Conservation (phyloP, 139 green algal genomes). For the Picochlorum sp. region DNA sequence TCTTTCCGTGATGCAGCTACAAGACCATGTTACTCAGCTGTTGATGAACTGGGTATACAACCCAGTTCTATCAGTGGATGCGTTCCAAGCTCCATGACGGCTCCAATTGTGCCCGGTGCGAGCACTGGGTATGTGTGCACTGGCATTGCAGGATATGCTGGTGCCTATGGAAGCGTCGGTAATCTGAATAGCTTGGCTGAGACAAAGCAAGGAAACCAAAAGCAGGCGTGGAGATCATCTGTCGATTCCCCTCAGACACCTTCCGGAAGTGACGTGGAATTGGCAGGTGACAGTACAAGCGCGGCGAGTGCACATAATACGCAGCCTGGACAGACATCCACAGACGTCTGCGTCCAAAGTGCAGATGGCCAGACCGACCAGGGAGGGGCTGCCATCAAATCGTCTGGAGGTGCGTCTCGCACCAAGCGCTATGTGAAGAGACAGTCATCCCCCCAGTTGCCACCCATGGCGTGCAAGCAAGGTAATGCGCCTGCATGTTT, state of each 20-base stretch:
- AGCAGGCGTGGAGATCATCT: conserved; percentile 2
- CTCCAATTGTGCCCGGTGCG: neutral
- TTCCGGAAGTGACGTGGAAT: conserved; percentile 8
- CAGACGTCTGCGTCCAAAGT: neutral
- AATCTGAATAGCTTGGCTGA: neutral
- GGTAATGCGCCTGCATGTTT: neutral
- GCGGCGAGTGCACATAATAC: conserved; percentile 1
- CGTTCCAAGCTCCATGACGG: conserved; percentile 9
- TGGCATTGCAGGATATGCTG: neutral
- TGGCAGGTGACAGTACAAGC: conserved; percentile 7
- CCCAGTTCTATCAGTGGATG: conserved; percentile 2
- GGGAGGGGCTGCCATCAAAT: neutral
- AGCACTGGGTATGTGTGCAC: neutral
- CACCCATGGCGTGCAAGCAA: conserved; percentile 12
- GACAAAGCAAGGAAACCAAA: neutral
- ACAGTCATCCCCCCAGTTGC: neutral
- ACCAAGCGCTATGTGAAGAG: neutral
- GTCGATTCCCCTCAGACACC: conserved; percentile 22
- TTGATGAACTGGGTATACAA: neutral
- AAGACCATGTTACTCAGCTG: neutral
- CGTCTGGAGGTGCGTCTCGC: neutral
- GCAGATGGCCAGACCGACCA: neutral
- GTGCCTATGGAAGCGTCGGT: neutral
- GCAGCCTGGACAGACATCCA: neutral
- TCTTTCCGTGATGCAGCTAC: neutral